Base-by-base conservation (phyloP, 1,284 basidiomycete species). In the Rhodotorula sp. region DNA sequence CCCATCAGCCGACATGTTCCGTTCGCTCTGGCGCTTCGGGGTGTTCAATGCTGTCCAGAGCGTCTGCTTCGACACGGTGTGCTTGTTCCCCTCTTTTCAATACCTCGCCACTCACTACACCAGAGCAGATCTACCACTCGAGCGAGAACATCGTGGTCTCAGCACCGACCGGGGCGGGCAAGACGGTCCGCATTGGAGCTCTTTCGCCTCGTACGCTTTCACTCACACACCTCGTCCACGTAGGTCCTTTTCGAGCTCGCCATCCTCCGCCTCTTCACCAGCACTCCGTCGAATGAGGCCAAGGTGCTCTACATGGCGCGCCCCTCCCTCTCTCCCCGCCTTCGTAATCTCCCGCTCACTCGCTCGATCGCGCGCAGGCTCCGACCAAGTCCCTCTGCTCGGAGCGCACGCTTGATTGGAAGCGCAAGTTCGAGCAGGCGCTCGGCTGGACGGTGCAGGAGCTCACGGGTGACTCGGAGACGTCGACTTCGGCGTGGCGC, bases 101-200 rank as follows among this genome's bases (percentile, higher is more conserved):
- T 13, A 4, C 10, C n/a, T 15, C 32, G 53, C 13, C 8, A 1
- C 22, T n/a, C 2, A n/a, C 15, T 15, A 3, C 32, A 34, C 2
- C 19, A 17, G 29, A 15, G 27, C 50, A 94, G 91, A 84, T 92
- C 4, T 84, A 91, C 77, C 78, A 86, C 37, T 84, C 86, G 0
- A 84, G 89, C 64, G 87, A 90, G 64, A 97, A 97, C 78, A 79
- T 93, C 82, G 91, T 92, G 64, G 56, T 77, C 44, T 63, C 79
- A 89, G 94, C 94, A 1, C 94, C 94, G 0, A 97, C 94, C 13
- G 92, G 94, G 36, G 91, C 92, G 59, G 94, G 94, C 37, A 97
- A 97, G 82, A 94, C 95, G 0, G 81, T 74, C 10, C 54, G 66
- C 9, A 3, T 13, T 2, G 12, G 2, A 15, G n/a, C 19, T 15